These are phyloP conservation scores for Paecilomyces sp. DNA, from an alignment of 2,329 filamentous ascomycete genomes.

Conservation along the genomic window DNA sequence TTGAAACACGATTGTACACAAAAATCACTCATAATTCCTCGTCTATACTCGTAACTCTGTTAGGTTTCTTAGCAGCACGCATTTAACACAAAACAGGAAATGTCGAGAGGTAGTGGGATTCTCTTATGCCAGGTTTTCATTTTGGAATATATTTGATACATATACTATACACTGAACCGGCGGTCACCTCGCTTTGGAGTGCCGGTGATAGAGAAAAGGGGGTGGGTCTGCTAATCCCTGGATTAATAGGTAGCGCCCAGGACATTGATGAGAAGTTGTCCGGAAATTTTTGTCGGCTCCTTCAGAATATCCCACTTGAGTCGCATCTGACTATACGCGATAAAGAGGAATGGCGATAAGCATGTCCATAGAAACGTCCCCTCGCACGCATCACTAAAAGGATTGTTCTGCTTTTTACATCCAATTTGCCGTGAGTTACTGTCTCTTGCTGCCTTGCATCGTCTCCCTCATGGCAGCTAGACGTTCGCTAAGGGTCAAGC, in stretches of 20 bases:
- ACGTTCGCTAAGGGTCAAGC: slow-evolving; percentile 27
- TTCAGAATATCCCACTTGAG: not conserved
- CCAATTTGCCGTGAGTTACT: not conserved
- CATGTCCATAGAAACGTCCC: not conserved
- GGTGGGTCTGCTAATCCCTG: not conserved
- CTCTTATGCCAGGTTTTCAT: not conserved
- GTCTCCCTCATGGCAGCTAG: slow-evolving; percentile 22
- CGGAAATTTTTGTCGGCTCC: not conserved
- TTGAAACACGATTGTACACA: no score
- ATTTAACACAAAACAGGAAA: not conserved
- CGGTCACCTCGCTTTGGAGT: not conserved
- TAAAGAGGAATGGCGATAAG: not conserved
- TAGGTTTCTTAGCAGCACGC: no score
- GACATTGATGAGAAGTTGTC: not conserved
- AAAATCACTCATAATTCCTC: no score
- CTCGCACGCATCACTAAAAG: not conserved
- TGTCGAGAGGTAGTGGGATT: not conserved
- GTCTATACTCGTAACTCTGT: no score
- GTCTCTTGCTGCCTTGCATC: slow-evolving; percentile 6
- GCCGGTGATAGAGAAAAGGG: not conserved
- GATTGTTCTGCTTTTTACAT: not conserved
- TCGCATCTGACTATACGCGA: not conserved
- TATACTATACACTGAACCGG: not conserved
- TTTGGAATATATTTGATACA: not conserved
- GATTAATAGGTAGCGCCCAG: not conserved